These are phyloP conservation scores for Boletus tylopilopsis DNA, from an alignment of 768 basidiomycete species.

Conservation along the genomic window DNA sequence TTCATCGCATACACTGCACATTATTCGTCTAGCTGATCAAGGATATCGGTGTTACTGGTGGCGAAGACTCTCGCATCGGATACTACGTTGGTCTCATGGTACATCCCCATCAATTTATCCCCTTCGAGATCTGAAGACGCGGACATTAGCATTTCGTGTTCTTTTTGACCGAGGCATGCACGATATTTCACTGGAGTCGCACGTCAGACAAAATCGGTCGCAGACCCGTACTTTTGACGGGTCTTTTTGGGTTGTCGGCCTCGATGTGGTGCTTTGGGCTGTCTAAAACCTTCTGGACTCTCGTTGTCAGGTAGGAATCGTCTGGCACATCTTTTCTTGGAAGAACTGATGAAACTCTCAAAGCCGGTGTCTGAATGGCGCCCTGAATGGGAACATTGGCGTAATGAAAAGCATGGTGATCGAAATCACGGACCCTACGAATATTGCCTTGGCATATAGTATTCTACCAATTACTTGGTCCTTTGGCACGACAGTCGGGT, in stretches of 20 bases:
- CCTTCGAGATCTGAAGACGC: neutral
- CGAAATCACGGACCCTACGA: constrained; percentile 39
- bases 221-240: constrained; percentile 44
- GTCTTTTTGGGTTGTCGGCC: constrained; percentile 40
- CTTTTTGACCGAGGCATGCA: constrained; percentile 47
- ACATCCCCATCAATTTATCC: constrained; percentile 9
- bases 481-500: constrained; percentile 42
- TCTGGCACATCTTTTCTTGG: neutral
- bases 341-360: neutral
- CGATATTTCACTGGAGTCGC: constrained; percentile 47
- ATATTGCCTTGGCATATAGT: constrained; percentile 43
- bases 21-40: constrained; percentile 21
- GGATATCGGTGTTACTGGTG: constrained; percentile 37
- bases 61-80: constrained; percentile 42
- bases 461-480: constrained; percentile 53
- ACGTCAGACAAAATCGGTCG: constrained; percentile 49
- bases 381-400: constrained; percentile 54
- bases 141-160: constrained; percentile 42
- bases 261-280: constrained; percentile 49
- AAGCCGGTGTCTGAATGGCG: constrained; percentile 45
- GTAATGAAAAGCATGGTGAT: constrained; percentile 45
- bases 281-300: constrained; percentile 43
- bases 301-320: constrained; percentile 36
- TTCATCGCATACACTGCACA: neutral
- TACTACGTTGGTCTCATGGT: constrained; percentile 50